Conservation (phyloP, 306 rosid species). For the Pterocarpus macrocarpus region DNA sequence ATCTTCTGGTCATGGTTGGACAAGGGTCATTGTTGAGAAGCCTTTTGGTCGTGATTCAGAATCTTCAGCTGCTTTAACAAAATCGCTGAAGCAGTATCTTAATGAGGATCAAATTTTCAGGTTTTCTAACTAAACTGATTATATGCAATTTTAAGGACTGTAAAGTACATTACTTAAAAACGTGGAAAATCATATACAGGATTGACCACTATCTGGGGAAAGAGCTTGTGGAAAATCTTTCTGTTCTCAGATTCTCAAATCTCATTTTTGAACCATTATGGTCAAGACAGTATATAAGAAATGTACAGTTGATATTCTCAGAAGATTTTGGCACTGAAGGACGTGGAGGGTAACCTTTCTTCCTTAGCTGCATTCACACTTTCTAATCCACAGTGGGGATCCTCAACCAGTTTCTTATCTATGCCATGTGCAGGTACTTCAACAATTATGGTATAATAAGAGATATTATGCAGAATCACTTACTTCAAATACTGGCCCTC, state of each 20-base stretch:
- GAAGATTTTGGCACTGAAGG: slow-evolving; percentile 99
- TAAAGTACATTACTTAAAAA: slow-evolving; percentile 27
- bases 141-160: slow-evolving; percentile 30
- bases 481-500: slow-evolving; percentile 93
- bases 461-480: slow-evolving; percentile 96
- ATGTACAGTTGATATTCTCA: slow-evolving; percentile 86
- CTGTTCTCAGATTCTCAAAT: slow-evolving; percentile 93
- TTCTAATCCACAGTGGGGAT: slow-evolving; percentile 33
- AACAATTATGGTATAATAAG: slow-evolving; percentile 91
- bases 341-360: slow-evolving; percentile 86
- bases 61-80: slow-evolving; percentile 93
- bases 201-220: slow-evolving; percentile 94
- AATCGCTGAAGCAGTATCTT: slow-evolving; percentile 77
- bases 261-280: slow-evolving; percentile 93
- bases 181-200: slow-evolving; percentile 54
- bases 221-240: slow-evolving; percentile 95
- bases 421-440: slow-evolving; percentile 66
- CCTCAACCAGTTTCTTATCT: slow-evolving; percentile 40
- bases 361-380: slow-evolving; percentile 18
- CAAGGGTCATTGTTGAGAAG: slow-evolving; percentile 95
- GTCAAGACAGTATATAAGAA: slow-evolving; percentile 95
- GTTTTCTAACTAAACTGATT: slow-evolving; percentile 47
- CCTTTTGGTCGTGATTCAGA: slow-evolving; percentile 96
- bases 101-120: slow-evolving; percentile 94
- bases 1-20: slow-evolving; percentile 90